Base-by-base conservation (phyloP, 805 yeast genomes). In the Barnettozyma pratensis region DNA sequence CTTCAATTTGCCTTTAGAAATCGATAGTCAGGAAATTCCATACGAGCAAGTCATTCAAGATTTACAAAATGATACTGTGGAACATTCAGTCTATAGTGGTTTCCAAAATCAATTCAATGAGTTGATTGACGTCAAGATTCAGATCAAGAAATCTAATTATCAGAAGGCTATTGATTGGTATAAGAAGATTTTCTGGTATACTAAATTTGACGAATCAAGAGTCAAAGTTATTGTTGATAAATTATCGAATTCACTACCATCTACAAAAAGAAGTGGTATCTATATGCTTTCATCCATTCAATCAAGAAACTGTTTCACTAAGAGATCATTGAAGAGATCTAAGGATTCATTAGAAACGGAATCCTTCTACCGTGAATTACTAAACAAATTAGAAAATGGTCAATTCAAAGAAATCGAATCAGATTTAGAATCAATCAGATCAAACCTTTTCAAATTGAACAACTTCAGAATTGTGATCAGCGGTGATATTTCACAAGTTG, bases 11-110 rank as follows among this genome's bases (percentile, higher is more conserved):
- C 94, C 97, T 2, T 72, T 92, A 67, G 69, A 70, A 41, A 69
- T 77, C 9, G 84, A 80, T 57, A 92, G 90, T 2, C 61, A 73
- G 3, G 63, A 72, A 12, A 69, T 83, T 25, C 77, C 87, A 1
- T 87, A 76, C 60, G 95, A 90, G 48, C 77, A 82, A 41, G 96
- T 90, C n/a, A 83, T 89, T 7, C 72, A 84, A 19, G 74, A 76
- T 29, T 64, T 90, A 39, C 86, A 88, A 59, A 74, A 80, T 31
- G 97, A 91, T 55, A 79, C 94, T 7, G 70, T 91, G 27, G 79
- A 77, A 34, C 73, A 78, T 41, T 69, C 70, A 11, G 70, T 88
- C 27, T 73, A 76, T 32, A 74, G 74, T 39, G 83, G 90, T 2
- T 75, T 79, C 51, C 76, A 77, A 31, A 76, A 78, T 38, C 76